Evolutionary conservation across 1,139 yeast species (phyloP), one percentile per base, ranked within the genome.

Genomic region (Saccharomyces hybrid): DNA sequence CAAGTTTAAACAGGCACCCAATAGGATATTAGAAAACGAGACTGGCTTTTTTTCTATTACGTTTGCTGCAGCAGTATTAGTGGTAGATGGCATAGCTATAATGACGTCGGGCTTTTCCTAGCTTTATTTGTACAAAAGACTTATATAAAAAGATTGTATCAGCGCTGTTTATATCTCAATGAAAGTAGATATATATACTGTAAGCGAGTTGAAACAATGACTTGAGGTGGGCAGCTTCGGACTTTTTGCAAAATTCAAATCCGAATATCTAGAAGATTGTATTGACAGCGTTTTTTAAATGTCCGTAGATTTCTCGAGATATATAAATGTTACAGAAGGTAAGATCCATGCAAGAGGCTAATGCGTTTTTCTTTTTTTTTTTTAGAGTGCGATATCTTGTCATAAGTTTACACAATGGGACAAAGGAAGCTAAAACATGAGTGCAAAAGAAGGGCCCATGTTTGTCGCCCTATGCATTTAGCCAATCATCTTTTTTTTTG

Each of bases 1-100:
- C 78, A 93, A 71, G 75, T 91, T 93, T 63, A 93, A 79, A 41
- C 91, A 96, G 0, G 98, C 98, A 57, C 99, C 99, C 59, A 93
- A 78, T 58, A 90, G 80, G 70, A 93, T 86, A 75, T 93, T 93
- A 66, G 96, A 82, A 73, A 88, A 86, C 63, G 86, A 86, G 64
- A 93, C 81, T 51, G 96, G 96, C 73, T 90, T 91, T 77, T 88
- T 90, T 72, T 88, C 56, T 31, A 49, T 49, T 44, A 44, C 38
- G 32, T 29, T 19, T 13, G 32, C 44, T 52, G 42, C 27, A 29
- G 51, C 11, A 49, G 41, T 6, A 47, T 23, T 27, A 48, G 41
- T n/a, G 41, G 31, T 27, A 48, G 48, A 28, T 46, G 48, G 13
- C 29, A 46, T 26, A 46, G 31, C 25, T 3, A 11, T 38, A 11